Base-by-base conservation (phyloP, 805 yeast species). In the Danielozyma ontarioensis region DNA sequence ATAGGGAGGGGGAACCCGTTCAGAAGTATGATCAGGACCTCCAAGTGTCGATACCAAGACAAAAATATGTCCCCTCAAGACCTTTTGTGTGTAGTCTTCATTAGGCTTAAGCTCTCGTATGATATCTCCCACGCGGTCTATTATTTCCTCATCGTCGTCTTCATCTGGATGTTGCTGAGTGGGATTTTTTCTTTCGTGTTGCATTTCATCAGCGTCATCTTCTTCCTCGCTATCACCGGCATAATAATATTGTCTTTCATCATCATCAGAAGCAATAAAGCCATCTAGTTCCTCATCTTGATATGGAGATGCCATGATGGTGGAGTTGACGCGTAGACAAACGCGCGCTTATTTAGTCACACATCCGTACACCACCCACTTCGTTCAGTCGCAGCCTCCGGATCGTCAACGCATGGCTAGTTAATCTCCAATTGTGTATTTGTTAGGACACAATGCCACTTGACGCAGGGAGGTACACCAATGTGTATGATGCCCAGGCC, bases 41-140 rank as follows among this genome's bases (percentile, higher is more conserved):
- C 98, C 98, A 2, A 90, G 68, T 0, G 97, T 95, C 3, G 95
- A 76, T 3, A 88, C 86, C 25, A 89, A 68, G 27, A 85, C 77
- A 11, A 89, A 74, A 21, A 90, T 81, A 55, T 86, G 87, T 0
- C 93, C 85, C 41, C 72, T 71, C 25, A 81, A 56, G 12, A 77
- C 48, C 38, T 62, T 62, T 30, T 63, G 63, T 2, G 68, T 48
- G 33, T 43, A 54, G 13, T 62, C 42, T 39, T 61, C 64, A 29
- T 59, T 56, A 13, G 66, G 62, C 25, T 49, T 54, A 18, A 58
- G 39, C 2, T 44, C 31, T 3, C 51, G 32, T 6, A 58, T 48
- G 36, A 64, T 31, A 13, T 37, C 34, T 24, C 41, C 40, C 6
- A 59, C 39, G 27, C 60, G 37, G 35, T 56, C 61, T n/a, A n/a